These are phyloP conservation scores for Candida hispaniensis DNA, from an alignment of 805 yeast genomes.

Conservation along the genomic window DNA sequence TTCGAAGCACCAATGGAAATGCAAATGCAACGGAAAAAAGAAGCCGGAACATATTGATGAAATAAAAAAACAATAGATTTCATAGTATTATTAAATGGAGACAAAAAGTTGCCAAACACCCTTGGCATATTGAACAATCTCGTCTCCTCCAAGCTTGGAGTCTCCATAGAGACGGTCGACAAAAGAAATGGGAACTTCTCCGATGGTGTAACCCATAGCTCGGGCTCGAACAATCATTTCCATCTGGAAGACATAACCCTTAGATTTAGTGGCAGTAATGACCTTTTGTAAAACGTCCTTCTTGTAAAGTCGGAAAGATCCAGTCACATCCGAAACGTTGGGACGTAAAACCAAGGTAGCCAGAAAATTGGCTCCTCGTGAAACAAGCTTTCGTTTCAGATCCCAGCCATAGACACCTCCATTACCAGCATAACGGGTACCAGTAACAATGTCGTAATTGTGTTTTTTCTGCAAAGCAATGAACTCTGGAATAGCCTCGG, in stretches of 20 bases:
- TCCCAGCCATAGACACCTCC: conserved; percentile 86
- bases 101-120: conserved; percentile 66
- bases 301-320: conserved; percentile 65
- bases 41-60: no score
- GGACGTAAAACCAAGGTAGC: conserved; percentile 66
- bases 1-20: no score
- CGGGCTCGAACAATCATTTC: conserved; percentile 81
- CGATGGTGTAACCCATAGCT: conserved; percentile 59
- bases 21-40: no score
- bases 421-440: conserved; percentile 65
- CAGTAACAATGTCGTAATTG: conserved; percentile 35
- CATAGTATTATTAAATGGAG: conserved; percentile 46
- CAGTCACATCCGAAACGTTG: conserved; percentile 62
- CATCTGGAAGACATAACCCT: conserved; percentile 81
- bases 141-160: conserved; percentile 70
- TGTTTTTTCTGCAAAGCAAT: conserved; percentile 45
- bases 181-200: conserved; percentile 68
- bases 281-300: conserved; percentile 56
- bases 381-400: conserved; percentile 62
- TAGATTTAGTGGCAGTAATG: conserved; percentile 56
- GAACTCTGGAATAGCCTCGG: conserved; percentile 67
- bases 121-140: conserved; percentile 63
- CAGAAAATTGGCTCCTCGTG: conserved; percentile 71
- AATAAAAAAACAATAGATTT: no score
- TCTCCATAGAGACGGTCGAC: conserved; percentile 75